Conservation (phyloP, 345 rosid genomes). For the Citrus cavaleriei region DNA sequence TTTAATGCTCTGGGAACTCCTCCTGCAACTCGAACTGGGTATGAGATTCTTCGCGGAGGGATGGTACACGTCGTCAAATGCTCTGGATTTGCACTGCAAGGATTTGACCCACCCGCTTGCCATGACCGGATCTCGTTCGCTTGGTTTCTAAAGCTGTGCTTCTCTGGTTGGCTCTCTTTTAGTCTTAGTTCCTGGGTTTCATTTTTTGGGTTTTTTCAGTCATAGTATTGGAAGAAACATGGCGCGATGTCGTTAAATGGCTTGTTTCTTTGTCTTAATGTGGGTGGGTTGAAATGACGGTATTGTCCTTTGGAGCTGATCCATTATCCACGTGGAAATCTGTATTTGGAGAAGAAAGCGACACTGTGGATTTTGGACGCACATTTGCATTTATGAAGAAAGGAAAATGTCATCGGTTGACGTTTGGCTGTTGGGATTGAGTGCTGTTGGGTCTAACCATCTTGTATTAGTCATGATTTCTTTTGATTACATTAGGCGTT, state of each 20-base stretch:
- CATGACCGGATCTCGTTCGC: slow-evolving; percentile 30
- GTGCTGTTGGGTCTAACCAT: not conserved
- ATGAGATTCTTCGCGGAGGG: slow-evolving; percentile 45
- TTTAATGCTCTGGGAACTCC: slow-evolving; percentile 50
- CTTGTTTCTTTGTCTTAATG: not conserved
- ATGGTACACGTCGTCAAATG: slow-evolving; percentile 76
- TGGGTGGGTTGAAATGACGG: slow-evolving; percentile 19
- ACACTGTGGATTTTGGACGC: not conserved
- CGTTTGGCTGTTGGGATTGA: not conserved
- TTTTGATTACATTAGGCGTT: too few relatives aligned
- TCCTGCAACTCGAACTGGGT: slow-evolving; percentile 67
- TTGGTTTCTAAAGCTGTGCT: not conserved
- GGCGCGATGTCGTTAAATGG: slow-evolving; percentile 52
- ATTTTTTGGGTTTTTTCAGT: not conserved
- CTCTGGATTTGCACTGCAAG: slow-evolving; percentile 86
- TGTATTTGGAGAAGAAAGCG: not conserved
- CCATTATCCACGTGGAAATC: slow-evolving; percentile 35
- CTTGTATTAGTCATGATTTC: too few relatives aligned
- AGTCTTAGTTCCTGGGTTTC: not conserved
- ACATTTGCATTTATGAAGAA: slow-evolving; percentile 23
- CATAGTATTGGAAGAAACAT: slow-evolving; percentile 12
- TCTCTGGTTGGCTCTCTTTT: slow-evolving; percentile 6
- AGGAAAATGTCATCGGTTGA: slow-evolving; percentile 10
- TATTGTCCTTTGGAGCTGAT: slow-evolving; percentile 10
- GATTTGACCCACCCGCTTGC: slow-evolving; percentile 89